Conservation (phyloP, 495 filamentous ascomycete genomes). For the Aspergillus diversus region DNA sequence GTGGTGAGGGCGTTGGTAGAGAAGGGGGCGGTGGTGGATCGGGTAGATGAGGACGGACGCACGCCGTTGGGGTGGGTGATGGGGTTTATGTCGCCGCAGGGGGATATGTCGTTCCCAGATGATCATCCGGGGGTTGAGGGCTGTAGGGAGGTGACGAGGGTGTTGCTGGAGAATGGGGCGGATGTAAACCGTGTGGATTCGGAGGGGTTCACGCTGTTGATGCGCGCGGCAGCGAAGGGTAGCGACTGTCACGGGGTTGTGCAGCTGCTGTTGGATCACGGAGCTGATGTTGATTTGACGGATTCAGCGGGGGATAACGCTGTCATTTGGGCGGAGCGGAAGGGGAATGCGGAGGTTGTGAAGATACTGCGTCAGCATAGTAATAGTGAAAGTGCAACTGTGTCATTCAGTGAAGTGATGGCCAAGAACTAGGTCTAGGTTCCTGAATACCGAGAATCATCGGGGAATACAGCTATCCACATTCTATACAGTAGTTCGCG, state of each 20-base stretch:
- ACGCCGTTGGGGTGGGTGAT: not conserved
- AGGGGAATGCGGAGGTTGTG: not conserved
- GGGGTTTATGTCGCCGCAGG: not conserved
- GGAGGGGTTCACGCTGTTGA: not conserved
- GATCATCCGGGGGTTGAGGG: not conserved
- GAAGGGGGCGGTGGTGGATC: not conserved
- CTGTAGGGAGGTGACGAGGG: not conserved
- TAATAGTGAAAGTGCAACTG: not conserved
- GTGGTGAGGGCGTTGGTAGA: not conserved
- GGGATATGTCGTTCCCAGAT: not conserved
- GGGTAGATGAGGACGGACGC: not conserved
- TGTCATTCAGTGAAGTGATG: no score
- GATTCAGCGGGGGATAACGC: not conserved
- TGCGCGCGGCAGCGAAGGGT: not conserved
- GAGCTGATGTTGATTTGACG: not conserved
- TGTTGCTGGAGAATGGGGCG: not conserved
- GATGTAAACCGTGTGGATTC: not conserved
- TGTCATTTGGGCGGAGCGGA: not conserved
- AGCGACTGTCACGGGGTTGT: not conserved
- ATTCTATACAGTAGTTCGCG: no score
- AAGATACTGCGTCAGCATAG: not conserved
- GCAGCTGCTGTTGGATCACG: not conserved
- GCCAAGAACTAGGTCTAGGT: no score
- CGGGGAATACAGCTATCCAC: no score
- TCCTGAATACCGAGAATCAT: no score